phyloP scores from a whole-genome alignment of 148 eudicot genomes.

The Rhododendron mucronatum region DNA sequence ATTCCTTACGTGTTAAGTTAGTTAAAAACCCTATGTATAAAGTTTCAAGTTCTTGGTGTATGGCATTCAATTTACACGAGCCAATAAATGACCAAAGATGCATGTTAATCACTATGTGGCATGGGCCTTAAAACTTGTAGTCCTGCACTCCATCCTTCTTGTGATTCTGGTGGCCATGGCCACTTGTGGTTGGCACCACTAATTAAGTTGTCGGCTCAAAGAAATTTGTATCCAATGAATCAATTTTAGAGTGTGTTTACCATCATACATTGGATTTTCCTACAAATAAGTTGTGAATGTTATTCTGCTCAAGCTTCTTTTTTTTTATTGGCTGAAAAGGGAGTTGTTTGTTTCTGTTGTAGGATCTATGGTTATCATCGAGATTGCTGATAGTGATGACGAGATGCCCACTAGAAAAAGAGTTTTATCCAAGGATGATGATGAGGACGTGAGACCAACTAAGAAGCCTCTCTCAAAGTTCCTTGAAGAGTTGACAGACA shows the following conservation, averaged over 20 bases:
- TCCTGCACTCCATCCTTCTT: not conserved
- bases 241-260: not conserved
- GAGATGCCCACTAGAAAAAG: constrained; percentile 8
- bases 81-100: not conserved
- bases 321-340: not conserved
- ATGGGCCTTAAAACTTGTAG: not conserved
- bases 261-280: not conserved
- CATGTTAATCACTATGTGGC: not conserved
- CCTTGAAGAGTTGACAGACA: not conserved
- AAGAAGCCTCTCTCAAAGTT: not conserved
- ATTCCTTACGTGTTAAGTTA: not conserved
- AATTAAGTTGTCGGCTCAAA: not conserved
- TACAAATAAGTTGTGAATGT: not conserved
- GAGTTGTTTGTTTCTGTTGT: not conserved
- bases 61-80: not conserved
- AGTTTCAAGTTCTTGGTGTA: not conserved
- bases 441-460: not conserved
- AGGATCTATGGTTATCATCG: not conserved
- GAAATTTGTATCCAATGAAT: not conserved
- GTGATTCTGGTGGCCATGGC: not conserved
- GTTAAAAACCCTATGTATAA: not conserved
- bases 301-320: not conserved
- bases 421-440: not conserved
- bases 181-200: not conserved
- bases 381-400: constrained; percentile 8